Base-by-base conservation (phyloP, 2,329 filamentous ascomycete species). In the Eurotiales sp. region DNA sequence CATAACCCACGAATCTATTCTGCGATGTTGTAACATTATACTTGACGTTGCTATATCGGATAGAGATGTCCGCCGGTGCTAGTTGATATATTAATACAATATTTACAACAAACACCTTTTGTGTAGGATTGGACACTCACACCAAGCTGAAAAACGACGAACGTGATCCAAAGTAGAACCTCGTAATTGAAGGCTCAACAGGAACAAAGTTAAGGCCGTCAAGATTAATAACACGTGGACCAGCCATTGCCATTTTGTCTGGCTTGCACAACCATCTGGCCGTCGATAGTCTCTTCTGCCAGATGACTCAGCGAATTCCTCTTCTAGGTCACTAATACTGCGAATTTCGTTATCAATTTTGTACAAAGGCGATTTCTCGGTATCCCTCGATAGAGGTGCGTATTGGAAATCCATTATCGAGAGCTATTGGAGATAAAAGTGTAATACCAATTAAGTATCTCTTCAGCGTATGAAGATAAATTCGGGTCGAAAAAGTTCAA, bases 11-110 rank as follows among this genome's bases (percentile, higher is more conserved):
- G 17, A 43, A 51, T 7, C 10, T 41, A 14, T 48, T 37, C 10
- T n/a, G 12, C 5, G n/a, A 17, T 17, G n/a, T 51, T 19, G 48
- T 51, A 22, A 51, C 22, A 19, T 51, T 51, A 40, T 51, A 51
- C 14, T 25, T 37, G n/a, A 51, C 30, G 4, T 44, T 15, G 6
- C 39, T 37, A 29, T 51, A 51, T 39, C 34, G 19, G 10, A 51
- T 41, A 21, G 21, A 27, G 3, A 30, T 25, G 15, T 51, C 48
- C 2, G 48, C 48, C 7, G 48, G 48, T 11, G 40, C 48, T 51
- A 12, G 29, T 32, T 32, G 29, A 10, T n/a, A n/a, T n/a, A n/a
- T n/a, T n/a, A n/a, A n/a, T n/a, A n/a, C n/a, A n/a, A n/a, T n/a
- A n/a, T n/a, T n/a, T n/a, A n/a, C n/a, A n/a, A n/a, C n/a, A n/a